Conservation (phyloP, 768 basidiomycete genomes). For the Clavulina sp. region DNA sequence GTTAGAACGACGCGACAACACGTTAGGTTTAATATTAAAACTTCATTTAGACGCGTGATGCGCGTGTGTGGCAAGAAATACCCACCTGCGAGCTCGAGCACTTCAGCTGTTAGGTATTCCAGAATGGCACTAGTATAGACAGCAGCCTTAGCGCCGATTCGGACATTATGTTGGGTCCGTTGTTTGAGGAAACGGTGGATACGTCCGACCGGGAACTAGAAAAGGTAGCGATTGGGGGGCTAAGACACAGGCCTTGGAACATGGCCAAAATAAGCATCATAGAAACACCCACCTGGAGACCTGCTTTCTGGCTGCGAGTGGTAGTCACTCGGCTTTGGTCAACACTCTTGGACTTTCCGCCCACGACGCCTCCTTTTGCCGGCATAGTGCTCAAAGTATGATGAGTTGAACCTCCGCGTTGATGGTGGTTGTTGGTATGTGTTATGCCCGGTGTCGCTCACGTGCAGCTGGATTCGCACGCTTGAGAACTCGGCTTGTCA, state of each 20-base stretch:
- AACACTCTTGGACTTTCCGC: slow-evolving; percentile 4
- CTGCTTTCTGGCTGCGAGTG: slow-evolving; percentile 54
- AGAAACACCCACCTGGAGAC: slow-evolving; percentile 48
- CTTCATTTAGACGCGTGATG: neutral
- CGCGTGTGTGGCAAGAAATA: slow-evolving; percentile 6
- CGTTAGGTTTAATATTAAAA: neutral
- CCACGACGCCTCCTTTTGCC: neutral
- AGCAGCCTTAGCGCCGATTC: slow-evolving; percentile 94
- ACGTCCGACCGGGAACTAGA: slow-evolving; percentile 90
- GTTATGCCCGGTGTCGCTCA: too few relatives aligned
- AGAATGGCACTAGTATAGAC: slow-evolving; percentile 93
- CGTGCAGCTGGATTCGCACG: too few relatives aligned
- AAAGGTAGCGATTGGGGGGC: slow-evolving; percentile 4
- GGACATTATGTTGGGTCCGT: slow-evolving; percentile 81
- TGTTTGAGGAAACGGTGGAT: slow-evolving; percentile 91
- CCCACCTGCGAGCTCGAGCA: slow-evolving; percentile 85
- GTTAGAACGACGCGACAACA: neutral
- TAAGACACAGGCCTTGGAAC: neutral
- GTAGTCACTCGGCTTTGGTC: slow-evolving; percentile 9
- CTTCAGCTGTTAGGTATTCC: slow-evolving; percentile 93
- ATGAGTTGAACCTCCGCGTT: too few relatives aligned
- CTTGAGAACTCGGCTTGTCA: too few relatives aligned
- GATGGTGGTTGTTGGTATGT: too few relatives aligned
- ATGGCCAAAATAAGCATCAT: neutral
- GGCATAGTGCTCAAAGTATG: too few relatives aligned